These are phyloP conservation scores for Dactylellina sp. DNA, from an alignment of 2,329 filamentous ascomycete species.

Conservation along the genomic window DNA sequence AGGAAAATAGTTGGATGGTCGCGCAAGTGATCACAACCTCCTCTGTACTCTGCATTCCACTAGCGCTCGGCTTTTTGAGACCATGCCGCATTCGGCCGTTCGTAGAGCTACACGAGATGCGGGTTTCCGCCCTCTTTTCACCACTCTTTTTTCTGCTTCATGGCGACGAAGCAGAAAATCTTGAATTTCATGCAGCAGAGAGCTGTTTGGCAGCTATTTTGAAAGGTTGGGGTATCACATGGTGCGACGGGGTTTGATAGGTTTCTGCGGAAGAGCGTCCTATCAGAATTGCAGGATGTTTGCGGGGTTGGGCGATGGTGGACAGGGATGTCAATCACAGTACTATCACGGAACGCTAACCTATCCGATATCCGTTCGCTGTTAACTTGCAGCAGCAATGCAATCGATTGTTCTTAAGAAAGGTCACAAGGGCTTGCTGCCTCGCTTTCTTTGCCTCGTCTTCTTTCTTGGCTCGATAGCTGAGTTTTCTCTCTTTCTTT, in stretches of 20 bases:
- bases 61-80: conserved; percentile 12
- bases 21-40: conserved; percentile 49
- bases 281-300: conserved; percentile 48
- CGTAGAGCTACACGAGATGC: conserved; percentile 20
- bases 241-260: conserved; percentile 35
- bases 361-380: background rate
- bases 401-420: background rate
- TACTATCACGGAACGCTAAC: conserved; percentile 41
- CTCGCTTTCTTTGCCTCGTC: background rate
- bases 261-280: conserved; percentile 13
- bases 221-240: conserved; percentile 50
- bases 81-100: conserved; percentile 29
- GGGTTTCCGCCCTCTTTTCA: conserved; percentile 29
- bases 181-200: conserved; percentile 11
- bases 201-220: conserved; percentile 6
- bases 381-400: background rate
- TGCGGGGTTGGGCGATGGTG: conserved; percentile 41
- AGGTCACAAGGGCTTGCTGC: conserved; percentile 22
- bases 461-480: conserved; percentile 32
- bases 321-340: conserved; percentile 46
- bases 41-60: conserved; percentile 6
- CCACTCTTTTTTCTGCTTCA: background rate
- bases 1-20: conserved; percentile 39
- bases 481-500: background rate
- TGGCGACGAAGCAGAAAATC: conserved; percentile 12